Conservation (phyloP, 192 early-diverging fungal genomes). For the Coemansia sp. region DNA sequence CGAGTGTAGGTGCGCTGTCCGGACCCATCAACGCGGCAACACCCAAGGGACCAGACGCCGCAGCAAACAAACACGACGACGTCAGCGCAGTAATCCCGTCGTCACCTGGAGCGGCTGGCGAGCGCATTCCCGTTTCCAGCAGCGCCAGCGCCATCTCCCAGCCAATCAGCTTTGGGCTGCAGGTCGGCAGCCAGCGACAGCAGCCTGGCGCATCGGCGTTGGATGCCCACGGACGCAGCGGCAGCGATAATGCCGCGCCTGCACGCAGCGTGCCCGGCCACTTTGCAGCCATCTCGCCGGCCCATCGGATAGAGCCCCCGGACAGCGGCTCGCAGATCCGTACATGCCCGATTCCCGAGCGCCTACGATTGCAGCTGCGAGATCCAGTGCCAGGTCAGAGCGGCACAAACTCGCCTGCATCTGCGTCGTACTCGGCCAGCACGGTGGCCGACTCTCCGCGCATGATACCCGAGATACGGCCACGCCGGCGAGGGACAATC, state of each 20-base stretch:
- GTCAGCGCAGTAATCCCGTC: conserved; percentile 1
- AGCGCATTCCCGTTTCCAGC: background rate
- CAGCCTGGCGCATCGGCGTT: too few relatives aligned
- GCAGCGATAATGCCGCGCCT: too few relatives aligned
- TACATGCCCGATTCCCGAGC: conserved; percentile 45
- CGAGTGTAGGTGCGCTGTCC: background rate
- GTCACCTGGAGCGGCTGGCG: background rate
- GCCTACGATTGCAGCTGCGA: conserved; percentile 21
- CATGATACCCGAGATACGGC: conserved; percentile 7
- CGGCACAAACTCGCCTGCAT: conserved; percentile 14
- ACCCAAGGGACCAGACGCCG: too few relatives aligned
- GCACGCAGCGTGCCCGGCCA: background rate
- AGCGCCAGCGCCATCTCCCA: background rate
- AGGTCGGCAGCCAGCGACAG: background rate
- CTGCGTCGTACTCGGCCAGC: conserved; percentile 11
- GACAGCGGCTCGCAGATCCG: conserved; percentile 28
- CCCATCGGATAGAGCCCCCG: background rate
- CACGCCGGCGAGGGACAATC: conserved; percentile 24
- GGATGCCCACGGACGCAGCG: too few relatives aligned
- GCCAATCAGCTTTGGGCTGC: conserved; percentile 4
- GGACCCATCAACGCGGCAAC: too few relatives aligned
- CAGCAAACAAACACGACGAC: background rate
- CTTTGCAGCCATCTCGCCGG: background rate
- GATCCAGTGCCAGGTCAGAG: conserved; percentile 4
- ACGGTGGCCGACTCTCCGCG: conserved; percentile 18